phyloP scores from a whole-genome alignment of 768 basidiomycete genomes.

The Tulasnella sp. region DNA sequence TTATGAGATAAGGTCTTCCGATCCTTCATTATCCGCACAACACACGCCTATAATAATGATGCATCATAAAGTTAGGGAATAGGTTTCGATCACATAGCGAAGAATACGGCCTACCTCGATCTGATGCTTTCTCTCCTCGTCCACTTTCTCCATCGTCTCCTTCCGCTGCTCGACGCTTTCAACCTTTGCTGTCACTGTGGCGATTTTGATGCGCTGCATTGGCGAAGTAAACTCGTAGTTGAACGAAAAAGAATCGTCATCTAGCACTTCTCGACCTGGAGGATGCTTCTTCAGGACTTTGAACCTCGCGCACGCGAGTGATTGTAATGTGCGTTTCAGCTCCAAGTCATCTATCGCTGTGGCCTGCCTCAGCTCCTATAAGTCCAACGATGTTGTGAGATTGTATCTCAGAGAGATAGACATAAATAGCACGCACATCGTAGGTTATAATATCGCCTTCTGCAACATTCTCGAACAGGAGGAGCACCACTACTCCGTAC shows the following conservation, averaged over 20 bases:
- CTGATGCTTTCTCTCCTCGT: conserved; percentile 83
- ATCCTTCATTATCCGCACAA: conserved; percentile 97
- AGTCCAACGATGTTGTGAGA: not conserved
- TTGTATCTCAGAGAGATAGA: not conserved
- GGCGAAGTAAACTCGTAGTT: conserved; percentile 71
- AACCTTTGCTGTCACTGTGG: conserved; percentile 76
- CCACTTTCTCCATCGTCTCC: conserved; percentile 82
- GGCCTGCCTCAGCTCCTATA: conserved; percentile 73
- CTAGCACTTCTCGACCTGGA: conserved; percentile 67
- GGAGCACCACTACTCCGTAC: conserved; percentile 72
- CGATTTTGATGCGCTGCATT: conserved; percentile 86
- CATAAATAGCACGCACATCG: conserved; percentile 37
- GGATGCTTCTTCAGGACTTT: conserved; percentile 89
- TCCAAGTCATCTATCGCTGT: conserved; percentile 68
- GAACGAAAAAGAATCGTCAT: conserved; percentile 79
- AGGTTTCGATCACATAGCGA: not conserved
- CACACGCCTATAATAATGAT: conserved; percentile 59
- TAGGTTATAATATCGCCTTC: conserved; percentile 69
- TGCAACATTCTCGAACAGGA: conserved; percentile 68
- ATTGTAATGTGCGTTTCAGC: conserved; percentile 86
- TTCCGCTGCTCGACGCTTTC: conserved; percentile 79
- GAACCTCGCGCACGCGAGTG: conserved; percentile 89
- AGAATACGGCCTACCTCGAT: conserved; percentile 54
- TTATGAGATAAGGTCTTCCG: conserved; percentile 81
- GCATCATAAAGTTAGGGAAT: not conserved